Percentiles rank a stretch among this genome's conserved stretches.
Conservation (phyloP, 2,329 filamentous ascomycete species). For the Paracoccidioides brasiliensis region DNA sequence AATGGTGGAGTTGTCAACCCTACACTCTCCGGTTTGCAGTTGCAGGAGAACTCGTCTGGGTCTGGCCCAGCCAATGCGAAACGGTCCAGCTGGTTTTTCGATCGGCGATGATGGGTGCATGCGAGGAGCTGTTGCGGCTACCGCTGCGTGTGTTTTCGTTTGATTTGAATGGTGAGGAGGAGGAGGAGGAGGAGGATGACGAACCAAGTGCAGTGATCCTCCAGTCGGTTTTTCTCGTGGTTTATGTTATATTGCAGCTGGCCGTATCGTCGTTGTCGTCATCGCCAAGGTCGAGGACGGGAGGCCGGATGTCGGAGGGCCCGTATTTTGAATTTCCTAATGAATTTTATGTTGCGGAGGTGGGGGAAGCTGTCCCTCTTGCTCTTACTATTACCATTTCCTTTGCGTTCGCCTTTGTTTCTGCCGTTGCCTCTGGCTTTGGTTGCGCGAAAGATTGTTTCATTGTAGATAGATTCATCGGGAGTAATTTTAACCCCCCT, state of each 20-base stretch:
- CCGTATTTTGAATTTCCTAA: not conserved
- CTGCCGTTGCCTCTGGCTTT: not conserved
- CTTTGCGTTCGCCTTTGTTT: not conserved
- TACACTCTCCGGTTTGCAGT: constrained; percentile 41
- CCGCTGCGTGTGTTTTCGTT: not conserved
- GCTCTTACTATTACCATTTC: not conserved
- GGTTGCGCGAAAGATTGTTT: not conserved
- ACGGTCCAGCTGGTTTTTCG: constrained; percentile 44
- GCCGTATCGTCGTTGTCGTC: not conserved
- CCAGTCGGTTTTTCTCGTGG: not conserved
- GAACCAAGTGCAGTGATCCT: too few species aligned
- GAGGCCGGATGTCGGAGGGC: not conserved
- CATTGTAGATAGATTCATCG: not conserved
- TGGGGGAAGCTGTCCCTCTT: not conserved
- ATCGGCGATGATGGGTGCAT: constrained; percentile 24
- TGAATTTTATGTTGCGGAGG: not conserved
- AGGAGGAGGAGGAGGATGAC: not conserved
- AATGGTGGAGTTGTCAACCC: constrained; percentile 19
- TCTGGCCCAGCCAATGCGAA: constrained; percentile 44
- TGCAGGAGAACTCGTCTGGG: constrained; percentile 51
- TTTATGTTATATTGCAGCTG: not conserved
- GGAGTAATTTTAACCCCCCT: not conserved
- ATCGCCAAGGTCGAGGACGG: not conserved
- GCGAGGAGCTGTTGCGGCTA: not conserved
- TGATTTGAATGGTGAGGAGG: not conserved